Evolutionary conservation across 805 yeast species (phyloP).

Genomic region (Wickerhamiella kurtzmanii): DNA sequence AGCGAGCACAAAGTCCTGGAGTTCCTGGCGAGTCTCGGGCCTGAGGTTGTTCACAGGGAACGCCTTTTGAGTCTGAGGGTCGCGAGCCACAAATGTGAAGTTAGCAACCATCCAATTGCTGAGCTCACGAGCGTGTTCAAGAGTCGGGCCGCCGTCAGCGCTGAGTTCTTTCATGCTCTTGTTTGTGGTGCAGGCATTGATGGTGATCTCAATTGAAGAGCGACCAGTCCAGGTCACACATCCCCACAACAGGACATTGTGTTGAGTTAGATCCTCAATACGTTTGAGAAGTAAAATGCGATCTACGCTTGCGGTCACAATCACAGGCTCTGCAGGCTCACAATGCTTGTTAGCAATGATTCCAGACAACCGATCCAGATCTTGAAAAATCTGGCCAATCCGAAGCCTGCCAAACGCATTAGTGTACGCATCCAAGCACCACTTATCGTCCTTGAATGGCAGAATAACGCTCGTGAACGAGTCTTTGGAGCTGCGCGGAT

Average conservation of each 20-base stretch:
- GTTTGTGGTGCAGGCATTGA: slow-evolving; percentile 66
- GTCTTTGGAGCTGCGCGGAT: slow-evolving; percentile 63
- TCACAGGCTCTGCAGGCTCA: slow-evolving; percentile 89
- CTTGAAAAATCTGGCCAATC: slow-evolving; percentile 89
- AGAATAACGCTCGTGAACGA: slow-evolving; percentile 39
- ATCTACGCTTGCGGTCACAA: slow-evolving; percentile 92
- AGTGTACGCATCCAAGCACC: slow-evolving; percentile 75
- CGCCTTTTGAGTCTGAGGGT: slow-evolving; percentile 82
- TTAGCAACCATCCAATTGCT: slow-evolving; percentile 76
- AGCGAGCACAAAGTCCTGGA: slow-evolving; percentile 76
- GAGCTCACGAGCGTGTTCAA: slow-evolving; percentile 44
- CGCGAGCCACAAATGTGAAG: slow-evolving; percentile 91
- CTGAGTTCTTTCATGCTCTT: slow-evolving; percentile 3
- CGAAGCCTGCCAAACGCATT: slow-evolving; percentile 84
- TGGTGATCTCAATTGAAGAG: slow-evolving; percentile 89
- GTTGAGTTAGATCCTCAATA: slow-evolving; percentile 60
- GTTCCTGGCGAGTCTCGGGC: slow-evolving; percentile 62
- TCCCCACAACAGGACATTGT: slow-evolving; percentile 78
- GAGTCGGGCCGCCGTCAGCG: slow-evolving; percentile 35
- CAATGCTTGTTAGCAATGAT: slow-evolving; percentile 86
- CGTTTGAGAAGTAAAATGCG: slow-evolving; percentile 76
- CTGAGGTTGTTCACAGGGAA: slow-evolving; percentile 72
- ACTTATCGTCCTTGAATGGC: slow-evolving; percentile 73
- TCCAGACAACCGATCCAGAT: slow-evolving; percentile 86
- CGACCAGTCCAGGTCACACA: slow-evolving; percentile 88